Evolutionary conservation across 139 green algal species (phyloP).

Genomic region (Closterium sp.): DNA sequence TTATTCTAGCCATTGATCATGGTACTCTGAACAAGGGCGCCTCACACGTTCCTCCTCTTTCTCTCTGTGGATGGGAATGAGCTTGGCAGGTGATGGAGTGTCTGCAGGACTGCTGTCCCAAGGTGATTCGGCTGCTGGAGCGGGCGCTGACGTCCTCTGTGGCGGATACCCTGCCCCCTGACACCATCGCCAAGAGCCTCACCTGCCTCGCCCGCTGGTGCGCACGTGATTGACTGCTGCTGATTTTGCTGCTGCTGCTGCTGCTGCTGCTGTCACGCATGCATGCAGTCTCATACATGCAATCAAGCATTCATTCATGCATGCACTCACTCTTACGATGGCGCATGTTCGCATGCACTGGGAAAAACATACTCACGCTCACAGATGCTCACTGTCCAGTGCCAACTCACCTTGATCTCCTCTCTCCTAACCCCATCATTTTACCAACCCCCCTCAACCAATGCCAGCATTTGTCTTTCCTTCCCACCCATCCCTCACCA

Average conservation of each 20-base stretch:
- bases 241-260: background rate
- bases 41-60: too few relatives aligned
- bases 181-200: conserved; percentile 12
- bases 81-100: conserved; percentile 31
- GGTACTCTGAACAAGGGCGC: too few relatives aligned
- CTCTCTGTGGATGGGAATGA: too few relatives aligned
- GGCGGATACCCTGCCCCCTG: background rate
- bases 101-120: conserved; percentile 39
- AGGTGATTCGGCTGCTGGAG: conserved; percentile 28
- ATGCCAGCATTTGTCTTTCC: background rate
- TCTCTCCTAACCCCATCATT: background rate
- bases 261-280: background rate
- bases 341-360: background rate
- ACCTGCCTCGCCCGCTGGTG: conserved; percentile 25
- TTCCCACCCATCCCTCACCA: background rate
- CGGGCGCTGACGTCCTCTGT: background rate
- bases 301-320: background rate
- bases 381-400: too few relatives aligned
- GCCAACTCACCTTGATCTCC: too few relatives aligned
- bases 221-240: background rate
- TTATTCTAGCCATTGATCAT: too few relatives aligned
- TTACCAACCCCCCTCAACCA: background rate
- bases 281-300: background rate
- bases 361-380: too few relatives aligned
- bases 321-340: background rate